Conservation (phyloP, 371 early-diverging fungal species). For the Apophysomyces sp. region DNA sequence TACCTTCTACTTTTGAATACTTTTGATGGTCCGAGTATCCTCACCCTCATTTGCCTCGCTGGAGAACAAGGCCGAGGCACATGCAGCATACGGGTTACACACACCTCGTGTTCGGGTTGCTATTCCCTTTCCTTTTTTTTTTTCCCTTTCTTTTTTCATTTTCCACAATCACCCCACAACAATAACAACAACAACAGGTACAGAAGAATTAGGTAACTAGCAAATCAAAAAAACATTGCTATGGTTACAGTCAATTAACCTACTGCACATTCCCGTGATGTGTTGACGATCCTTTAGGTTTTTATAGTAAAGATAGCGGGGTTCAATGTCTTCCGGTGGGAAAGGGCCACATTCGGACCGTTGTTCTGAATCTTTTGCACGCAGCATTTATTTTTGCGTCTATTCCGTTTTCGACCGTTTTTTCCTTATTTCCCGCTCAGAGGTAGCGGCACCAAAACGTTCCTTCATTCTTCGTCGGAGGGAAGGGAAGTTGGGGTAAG, state of each 20-base stretch:
- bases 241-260: no score
- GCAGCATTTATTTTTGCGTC: background rate
- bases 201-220: no score
- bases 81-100: conserved; percentile 19
- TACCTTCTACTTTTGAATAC: background rate
- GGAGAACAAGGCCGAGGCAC: conserved; percentile 13
- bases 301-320: no score
- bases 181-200: background rate
- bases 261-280: no score
- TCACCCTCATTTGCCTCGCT: conserved; percentile 2
- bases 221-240: no score
- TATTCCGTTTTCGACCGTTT: background rate
- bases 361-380: background rate
- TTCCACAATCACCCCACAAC: background rate
- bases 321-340: no score
- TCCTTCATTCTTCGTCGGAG: background rate
- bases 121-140: background rate
- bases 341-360: background rate
- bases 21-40: background rate
- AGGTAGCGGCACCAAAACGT: background rate
- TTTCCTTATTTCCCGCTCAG: background rate
- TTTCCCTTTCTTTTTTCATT: no score
- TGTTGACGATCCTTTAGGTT: no score
- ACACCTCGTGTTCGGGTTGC: conserved; percentile 21
- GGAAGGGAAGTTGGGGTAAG: background rate